Conservation (phyloP, 202 grass and related monocot species). For the Dendrocalamus latiflorus region DNA sequence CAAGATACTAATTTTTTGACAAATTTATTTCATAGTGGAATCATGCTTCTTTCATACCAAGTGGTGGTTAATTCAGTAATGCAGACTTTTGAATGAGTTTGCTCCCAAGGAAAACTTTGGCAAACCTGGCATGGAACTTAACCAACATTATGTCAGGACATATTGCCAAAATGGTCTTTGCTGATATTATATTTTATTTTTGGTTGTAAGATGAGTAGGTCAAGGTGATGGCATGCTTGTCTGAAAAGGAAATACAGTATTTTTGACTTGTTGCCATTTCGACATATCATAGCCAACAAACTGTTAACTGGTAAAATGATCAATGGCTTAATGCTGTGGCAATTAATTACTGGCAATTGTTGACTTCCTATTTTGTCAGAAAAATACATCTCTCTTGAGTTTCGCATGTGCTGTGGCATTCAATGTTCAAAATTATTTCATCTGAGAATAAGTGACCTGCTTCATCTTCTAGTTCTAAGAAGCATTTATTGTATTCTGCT, state of each 20-base stretch:
- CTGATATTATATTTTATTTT: neutral
- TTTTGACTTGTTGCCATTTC: neutral
- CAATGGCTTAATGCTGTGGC: neutral
- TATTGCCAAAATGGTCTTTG: neutral
- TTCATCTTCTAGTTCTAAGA: conserved; percentile 7
- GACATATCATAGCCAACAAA: conserved; percentile 3
- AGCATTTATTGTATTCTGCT: neutral
- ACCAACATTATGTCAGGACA: neutral
- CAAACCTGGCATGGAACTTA: neutral
- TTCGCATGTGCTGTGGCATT: neutral
- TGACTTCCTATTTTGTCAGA: neutral
- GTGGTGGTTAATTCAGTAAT: conserved; percentile 3
- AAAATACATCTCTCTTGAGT: neutral
- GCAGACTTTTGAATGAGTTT: neutral
- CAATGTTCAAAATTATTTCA: neutral
- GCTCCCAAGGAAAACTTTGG: neutral
- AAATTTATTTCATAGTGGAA: neutral
- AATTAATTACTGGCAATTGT: neutral
- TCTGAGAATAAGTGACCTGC: neutral
- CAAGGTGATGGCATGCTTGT: conserved; percentile 3
- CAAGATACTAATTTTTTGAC: neutral
- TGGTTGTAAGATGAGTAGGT: neutral
- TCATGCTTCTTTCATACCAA: neutral
- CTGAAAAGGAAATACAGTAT: neutral
- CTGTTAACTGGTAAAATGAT: neutral